Percentiles rank a stretch among this genome's conserved stretches.
phyloP scores from a whole-genome alignment of 1,139 yeast genomes.

The Saccharomyces uvarum region DNA sequence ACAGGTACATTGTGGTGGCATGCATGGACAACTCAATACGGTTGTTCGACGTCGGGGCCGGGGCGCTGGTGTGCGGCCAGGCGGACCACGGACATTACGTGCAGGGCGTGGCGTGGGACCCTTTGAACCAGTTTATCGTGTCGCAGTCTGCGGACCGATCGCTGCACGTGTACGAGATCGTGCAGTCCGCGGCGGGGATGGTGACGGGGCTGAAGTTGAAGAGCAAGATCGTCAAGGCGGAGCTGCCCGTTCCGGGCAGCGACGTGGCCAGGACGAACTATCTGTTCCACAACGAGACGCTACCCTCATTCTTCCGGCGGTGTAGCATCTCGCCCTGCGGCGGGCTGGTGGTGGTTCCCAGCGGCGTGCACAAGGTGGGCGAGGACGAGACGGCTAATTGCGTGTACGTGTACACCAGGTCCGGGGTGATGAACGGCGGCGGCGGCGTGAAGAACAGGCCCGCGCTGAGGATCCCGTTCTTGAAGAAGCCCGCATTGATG shows the following conservation, averaged over 20 bases:
- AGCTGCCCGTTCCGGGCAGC: conserved; percentile 23
- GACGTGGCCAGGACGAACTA: conserved; percentile 32
- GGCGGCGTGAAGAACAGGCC: conserved; percentile 37
- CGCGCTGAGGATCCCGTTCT: conserved; percentile 72
- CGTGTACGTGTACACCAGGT: conserved; percentile 67
- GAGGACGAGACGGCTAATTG: conserved; percentile 43
- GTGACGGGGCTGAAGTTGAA: conserved; percentile 18
- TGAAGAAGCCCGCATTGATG: conserved; percentile 78
- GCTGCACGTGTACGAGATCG: conserved; percentile 50
- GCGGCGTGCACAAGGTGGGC: conserved; percentile 53
- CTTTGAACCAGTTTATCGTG: conserved; percentile 62
- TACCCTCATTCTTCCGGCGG: conserved; percentile 84
- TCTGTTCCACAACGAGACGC: conserved; percentile 75
- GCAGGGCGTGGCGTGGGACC: conserved; percentile 97
- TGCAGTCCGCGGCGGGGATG: background rate
- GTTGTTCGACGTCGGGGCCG: conserved; percentile 52
- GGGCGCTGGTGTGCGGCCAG: conserved; percentile 53
- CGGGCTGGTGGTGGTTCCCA: conserved; percentile 65
- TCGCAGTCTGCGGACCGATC: conserved; percentile 89
- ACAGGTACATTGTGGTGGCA: conserved; percentile 69
- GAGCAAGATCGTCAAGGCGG: conserved; percentile 26
- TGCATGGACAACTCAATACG: conserved; percentile 83
- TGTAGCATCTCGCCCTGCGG: conserved; percentile 89
- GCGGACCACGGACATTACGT: conserved; percentile 81
- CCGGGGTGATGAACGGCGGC: conserved; percentile 40